Evolutionary conservation across 805 yeast species (phyloP).

Genomic region (Grigorovia yakushimaensis): DNA sequence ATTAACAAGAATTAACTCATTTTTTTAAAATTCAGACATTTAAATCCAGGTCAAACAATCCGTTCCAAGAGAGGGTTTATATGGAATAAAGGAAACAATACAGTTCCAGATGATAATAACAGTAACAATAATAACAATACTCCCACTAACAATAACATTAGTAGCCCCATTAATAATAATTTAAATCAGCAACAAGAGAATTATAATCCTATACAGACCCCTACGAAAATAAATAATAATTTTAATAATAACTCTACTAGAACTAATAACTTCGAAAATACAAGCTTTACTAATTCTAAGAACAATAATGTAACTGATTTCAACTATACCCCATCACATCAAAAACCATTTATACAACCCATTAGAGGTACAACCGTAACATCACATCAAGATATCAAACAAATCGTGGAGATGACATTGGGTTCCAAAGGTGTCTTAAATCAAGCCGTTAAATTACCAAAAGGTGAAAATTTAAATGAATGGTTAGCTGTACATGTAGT

Average conservation of each 20-base stretch:
- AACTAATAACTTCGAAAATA: neutral
- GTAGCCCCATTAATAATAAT: neutral
- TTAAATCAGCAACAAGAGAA: neutral
- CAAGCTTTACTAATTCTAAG: neutral
- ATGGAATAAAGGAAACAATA: conserved; percentile 21
- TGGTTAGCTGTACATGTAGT: conserved; percentile 98
- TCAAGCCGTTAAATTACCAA: conserved; percentile 89
- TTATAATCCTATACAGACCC: neutral
- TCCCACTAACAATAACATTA: conserved; percentile 2
- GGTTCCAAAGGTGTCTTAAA: conserved; percentile 87
- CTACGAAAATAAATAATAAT: neutral
- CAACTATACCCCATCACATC: conserved; percentile 31
- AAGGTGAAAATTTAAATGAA: conserved; percentile 82
- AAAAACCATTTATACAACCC: conserved; percentile 26
- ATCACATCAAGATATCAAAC: conserved; percentile 66
- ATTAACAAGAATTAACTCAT: too few relatives aligned
- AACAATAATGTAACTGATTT: conserved; percentile 23
- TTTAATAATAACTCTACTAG: neutral
- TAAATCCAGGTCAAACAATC: conserved; percentile 39
- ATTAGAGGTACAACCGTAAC: conserved; percentile 32
- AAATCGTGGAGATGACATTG: conserved; percentile 87
- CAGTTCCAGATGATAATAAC: neutral
- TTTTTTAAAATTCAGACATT: conserved; percentile 23
- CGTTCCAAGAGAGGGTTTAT: conserved; percentile 39
- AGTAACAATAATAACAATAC: neutral